These are phyloP conservation scores for Metarhizium anisopliae DNA, from an alignment of 2,329 filamentous ascomycete species.

Conservation along the genomic window DNA sequence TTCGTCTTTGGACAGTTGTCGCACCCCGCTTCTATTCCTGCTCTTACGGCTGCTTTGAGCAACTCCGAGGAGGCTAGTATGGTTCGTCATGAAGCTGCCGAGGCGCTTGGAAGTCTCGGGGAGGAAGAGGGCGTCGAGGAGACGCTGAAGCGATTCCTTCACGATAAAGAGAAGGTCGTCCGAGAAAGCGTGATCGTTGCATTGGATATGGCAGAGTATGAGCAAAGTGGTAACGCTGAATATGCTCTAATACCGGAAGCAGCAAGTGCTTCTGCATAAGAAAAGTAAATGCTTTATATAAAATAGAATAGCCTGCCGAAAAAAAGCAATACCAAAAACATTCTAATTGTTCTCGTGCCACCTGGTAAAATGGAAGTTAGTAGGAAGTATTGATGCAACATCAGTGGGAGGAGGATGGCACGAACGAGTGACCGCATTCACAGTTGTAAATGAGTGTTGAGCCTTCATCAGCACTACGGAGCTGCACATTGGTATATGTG, in stretches of 20 bases:
- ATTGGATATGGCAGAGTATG: constrained; percentile 95
- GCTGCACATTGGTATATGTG: constrained; percentile 74
- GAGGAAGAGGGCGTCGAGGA: constrained; percentile 91
- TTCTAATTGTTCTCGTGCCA: constrained; percentile 53
- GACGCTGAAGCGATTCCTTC: constrained; percentile 69
- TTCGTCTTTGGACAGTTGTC: constrained; percentile 97
- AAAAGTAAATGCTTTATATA: constrained; percentile 7
- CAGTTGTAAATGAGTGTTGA: constrained; percentile 87
- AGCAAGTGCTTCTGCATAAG: constrained; percentile 30
- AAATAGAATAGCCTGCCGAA: constrained; percentile 2
- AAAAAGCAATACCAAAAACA: not conserved
- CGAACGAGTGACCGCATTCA: constrained; percentile 77
- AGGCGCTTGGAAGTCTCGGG: constrained; percentile 88
- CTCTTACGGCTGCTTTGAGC: constrained; percentile 68
- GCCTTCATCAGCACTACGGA: constrained; percentile 90
- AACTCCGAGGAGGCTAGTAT: constrained; percentile 81
- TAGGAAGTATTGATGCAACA: constrained; percentile 1
- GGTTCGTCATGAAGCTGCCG: constrained; percentile 95
- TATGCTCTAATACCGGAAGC: constrained; percentile 81
- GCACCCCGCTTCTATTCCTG: constrained; percentile 93
- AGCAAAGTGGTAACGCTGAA: constrained; percentile 78
- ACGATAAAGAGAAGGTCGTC: constrained; percentile 89
- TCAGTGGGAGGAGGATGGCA: constrained; percentile 8
- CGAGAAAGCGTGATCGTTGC: constrained; percentile 92
- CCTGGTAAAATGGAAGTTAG: constrained; percentile 21